A percentile compares a stretch with the other conserved stretches of the same genome.
These are phyloP conservation scores for Candida tetrigidarum DNA, from an alignment of 1,139 yeast species.

Conservation along the genomic window DNA sequence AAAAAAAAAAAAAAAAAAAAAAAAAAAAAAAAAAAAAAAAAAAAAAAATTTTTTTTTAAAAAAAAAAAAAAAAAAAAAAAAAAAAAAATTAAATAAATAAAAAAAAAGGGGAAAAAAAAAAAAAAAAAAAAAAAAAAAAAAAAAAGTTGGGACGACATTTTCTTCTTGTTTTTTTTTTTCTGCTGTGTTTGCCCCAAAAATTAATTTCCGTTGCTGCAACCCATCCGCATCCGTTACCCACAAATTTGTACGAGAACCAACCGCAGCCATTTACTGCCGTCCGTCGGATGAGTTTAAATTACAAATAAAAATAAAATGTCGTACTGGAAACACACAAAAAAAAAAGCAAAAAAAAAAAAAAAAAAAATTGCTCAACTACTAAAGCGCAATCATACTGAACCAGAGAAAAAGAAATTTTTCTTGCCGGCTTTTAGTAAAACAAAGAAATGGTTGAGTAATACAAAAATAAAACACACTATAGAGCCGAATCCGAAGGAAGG, in stretches of 20 bases:
- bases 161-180: no score
- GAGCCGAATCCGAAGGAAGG: conserved; percentile 4
- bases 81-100: no score
- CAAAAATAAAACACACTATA: background rate
- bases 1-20: background rate
- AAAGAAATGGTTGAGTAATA: no score
- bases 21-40: background rate
- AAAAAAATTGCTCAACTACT: conserved; percentile 2
- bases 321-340: background rate
- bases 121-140: no score
- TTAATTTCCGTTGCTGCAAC: background rate
- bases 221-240: background rate
- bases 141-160: background rate
- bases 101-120: no score
- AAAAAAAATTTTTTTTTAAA: no score
- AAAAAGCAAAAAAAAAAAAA: background rate
- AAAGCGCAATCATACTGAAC: no score
- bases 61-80: no score
- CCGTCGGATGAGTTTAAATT: background rate
- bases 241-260: background rate
- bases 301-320: background rate
- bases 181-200: no score
- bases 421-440: conserved; percentile 2
- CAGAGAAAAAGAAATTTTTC: conserved; percentile 1
- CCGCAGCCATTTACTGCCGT: conserved; percentile 1